These are phyloP conservation scores for Bacidia gigantensis DNA, from an alignment of 495 filamentous ascomycete genomes.

Conservation along the genomic window DNA sequence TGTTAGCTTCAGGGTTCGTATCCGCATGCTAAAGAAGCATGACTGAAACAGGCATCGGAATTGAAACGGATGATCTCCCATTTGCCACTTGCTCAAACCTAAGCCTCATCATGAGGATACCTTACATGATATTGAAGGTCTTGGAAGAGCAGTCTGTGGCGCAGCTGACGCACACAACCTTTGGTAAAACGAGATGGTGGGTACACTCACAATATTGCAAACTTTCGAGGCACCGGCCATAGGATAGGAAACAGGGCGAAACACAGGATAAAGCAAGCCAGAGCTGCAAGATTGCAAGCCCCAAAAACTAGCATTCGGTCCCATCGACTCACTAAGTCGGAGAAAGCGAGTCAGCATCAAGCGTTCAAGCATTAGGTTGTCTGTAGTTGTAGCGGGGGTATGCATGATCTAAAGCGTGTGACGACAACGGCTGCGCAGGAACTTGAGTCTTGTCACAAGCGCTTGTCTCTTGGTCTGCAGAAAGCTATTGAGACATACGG, in stretches of 20 bases:
- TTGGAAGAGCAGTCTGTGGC: conserved; percentile 1
- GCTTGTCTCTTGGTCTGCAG: conserved; percentile 12
- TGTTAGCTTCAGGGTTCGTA: conserved; percentile 15
- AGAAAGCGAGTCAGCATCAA: conserved; percentile 14
- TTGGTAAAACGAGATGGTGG: conserved; percentile 15
- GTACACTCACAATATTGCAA: conserved; percentile 82
- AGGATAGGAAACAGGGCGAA: conserved; percentile 78
- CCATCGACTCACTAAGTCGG: conserved; percentile 75
- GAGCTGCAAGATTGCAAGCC: conserved; percentile 80
- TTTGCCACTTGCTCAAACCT: conserved; percentile 1
- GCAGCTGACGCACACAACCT: conserved; percentile 9
- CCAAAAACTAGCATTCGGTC: conserved; percentile 86
- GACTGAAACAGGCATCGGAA: background rate
- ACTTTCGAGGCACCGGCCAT: conserved; percentile 70
- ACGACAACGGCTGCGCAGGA: conserved; percentile 23
- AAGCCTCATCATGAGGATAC: conserved; percentile 2
- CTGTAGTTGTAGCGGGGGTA: conserved; percentile 15
- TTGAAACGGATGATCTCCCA: conserved; percentile 4
- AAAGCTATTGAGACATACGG: conserved; percentile 52
- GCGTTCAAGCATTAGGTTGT: conserved; percentile 5
- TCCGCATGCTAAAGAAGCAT: conserved; percentile 4
- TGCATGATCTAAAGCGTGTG: conserved; percentile 23
- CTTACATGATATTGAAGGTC: background rate
- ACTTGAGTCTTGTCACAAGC: conserved; percentile 20
- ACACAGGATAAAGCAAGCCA: conserved; percentile 83